Evolutionary conservation across 768 basidiomycete species (phyloP).

Genomic region (Serendipita sp.): DNA sequence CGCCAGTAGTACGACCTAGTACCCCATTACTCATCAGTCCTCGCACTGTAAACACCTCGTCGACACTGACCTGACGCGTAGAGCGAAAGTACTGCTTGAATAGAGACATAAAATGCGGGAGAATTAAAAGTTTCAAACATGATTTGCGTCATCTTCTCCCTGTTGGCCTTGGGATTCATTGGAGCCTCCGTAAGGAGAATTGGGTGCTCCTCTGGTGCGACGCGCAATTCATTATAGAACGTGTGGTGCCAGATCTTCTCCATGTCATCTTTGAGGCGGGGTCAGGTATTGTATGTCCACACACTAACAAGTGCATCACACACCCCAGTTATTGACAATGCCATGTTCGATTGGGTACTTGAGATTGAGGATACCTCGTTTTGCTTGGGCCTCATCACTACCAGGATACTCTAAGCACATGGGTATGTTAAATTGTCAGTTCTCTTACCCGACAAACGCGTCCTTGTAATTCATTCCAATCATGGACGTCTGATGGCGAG

Average conservation of each 20-base stretch:
- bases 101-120: conserved; percentile 58
- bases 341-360: conserved; percentile 92
- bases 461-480: conserved; percentile 95
- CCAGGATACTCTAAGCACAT: no score
- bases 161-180: conserved; percentile 56
- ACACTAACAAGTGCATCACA: no score
- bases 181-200: conserved; percentile 57
- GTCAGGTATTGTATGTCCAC: conserved; percentile 18
- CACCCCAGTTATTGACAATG: conserved; percentile 88
- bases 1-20: conserved; percentile 16
- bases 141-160: conserved; percentile 60
- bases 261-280: conserved; percentile 52
- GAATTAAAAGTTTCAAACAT: conserved; percentile 69
- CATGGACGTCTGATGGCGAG: conserved; percentile 91
- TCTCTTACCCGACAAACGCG: conserved; percentile 76
- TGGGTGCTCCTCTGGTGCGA: conserved; percentile 62
- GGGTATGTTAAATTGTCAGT: conserved; percentile 1
- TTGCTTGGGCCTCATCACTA: conserved; percentile 83
- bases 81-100: conserved; percentile 58
- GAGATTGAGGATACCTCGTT: conserved; percentile 85
- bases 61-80: conserved; percentile 78
- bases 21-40: no score
- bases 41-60: no score
- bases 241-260: conserved; percentile 99
- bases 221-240: conserved; percentile 72